Evolutionary conservation across 768 basidiomycete genomes (phyloP).

Genomic region (Pluteus cervinus): DNA sequence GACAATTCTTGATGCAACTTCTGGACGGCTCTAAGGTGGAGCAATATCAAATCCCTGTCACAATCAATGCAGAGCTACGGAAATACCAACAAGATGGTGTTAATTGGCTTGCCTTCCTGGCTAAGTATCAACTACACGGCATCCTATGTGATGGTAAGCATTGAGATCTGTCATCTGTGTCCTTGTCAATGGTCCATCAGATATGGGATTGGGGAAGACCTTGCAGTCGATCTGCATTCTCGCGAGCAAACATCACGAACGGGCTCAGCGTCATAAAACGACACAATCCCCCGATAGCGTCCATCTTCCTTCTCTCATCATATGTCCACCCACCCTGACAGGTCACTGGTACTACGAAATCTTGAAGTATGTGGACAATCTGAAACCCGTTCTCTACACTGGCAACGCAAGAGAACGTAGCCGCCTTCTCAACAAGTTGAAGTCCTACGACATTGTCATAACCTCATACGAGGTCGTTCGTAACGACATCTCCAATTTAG

Average conservation of each 20-base stretch:
- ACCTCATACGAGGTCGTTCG: slow-evolving; percentile 98
- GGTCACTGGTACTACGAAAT: slow-evolving; percentile 99
- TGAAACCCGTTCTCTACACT: slow-evolving; percentile 82
- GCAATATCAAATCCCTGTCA: slow-evolving; percentile 78
- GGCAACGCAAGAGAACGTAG: slow-evolving; percentile 82
- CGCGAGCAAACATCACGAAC: slow-evolving; percentile 89
- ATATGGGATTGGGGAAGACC: slow-evolving; percentile 99
- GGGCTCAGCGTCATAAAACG: slow-evolving; percentile 58
- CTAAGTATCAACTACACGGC: slow-evolving; percentile 96
- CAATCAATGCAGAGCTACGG: slow-evolving; percentile 89
- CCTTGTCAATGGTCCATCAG: slow-evolving; percentile 31
- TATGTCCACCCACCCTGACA: slow-evolving; percentile 95
- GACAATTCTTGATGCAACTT: slow-evolving; percentile 88
- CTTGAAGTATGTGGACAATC: slow-evolving; percentile 80
- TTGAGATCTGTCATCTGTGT: background rate
- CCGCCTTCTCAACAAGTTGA: slow-evolving; percentile 57
- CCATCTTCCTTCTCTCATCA: slow-evolving; percentile 88
- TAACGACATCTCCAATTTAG: slow-evolving; percentile 79
- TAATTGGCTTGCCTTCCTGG: slow-evolving; percentile 97
- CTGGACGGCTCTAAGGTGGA: slow-evolving; percentile 95
- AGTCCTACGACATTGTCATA: slow-evolving; percentile 83
- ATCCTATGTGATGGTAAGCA: slow-evolving; percentile 91
- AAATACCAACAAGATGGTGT: slow-evolving; percentile 99
- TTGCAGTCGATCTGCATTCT: slow-evolving; percentile 97
- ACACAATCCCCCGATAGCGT: slow-evolving; percentile 69